Evolutionary conservation across 345 rosid genomes (phyloP), one percentile per base, ranked within the genome.

Genomic region (Jatropha curcas): DNA sequence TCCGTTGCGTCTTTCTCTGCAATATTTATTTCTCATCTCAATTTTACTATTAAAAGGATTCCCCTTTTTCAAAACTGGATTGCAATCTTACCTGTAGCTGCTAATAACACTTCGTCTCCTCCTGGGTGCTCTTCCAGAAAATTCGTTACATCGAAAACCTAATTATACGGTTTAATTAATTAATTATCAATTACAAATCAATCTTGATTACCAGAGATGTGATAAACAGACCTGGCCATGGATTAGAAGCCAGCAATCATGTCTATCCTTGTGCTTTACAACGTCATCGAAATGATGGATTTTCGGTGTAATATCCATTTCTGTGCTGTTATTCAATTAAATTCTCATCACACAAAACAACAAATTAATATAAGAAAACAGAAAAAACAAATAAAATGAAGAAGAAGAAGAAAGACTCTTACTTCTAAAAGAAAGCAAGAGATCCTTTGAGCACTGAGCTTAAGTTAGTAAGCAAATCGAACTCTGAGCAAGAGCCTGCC

Each of bases 231-330:
- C 94, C 94, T 91, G 88, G 9, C 87, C 90, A 72, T 84, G 83
- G 71, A 91, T 89, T 62, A 88, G 73, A 69, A 91, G 83, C 92
- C 97, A 88, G 80, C 90, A 86, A 81, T 82, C 81, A 16, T 76
- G 63, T 76, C 82, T 86, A 43, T 80, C 80, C 46, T 83, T 89
- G 86, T 86, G 90, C 73, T 87, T 86, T 27, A 70, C 74, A 3
- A 88, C 70, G 24, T 91, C 91, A 30, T 83, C 86, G 65, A 86
- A 85, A 37, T 76, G 69, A 55, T 77, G 70, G 24, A 82, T 75
- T 65, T 79, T 80, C 31, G 80, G 70, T 63, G 58, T 61, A 41
- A 63, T 60, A 60, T 74, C 85, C 87, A 84, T 84, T 46, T 67
- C 34, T 43, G 28, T 51, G 20, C 75, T 74, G 48, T 10, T 19